phyloP scores from a whole-genome alignment of 495 filamentous ascomycete species.

The Aspergillus saccharolyticus region DNA sequence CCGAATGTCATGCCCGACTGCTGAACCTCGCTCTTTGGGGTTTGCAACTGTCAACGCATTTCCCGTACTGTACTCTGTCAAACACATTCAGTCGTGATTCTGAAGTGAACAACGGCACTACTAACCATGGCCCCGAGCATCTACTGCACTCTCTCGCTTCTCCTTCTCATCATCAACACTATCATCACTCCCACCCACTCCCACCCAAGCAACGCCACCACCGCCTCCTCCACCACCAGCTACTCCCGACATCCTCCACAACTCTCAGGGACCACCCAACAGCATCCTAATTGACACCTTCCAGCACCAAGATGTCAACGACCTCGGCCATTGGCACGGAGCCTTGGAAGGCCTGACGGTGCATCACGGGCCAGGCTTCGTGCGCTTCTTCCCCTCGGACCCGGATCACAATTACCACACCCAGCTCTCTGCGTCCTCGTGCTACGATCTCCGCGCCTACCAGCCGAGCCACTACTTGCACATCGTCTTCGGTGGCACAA shows the following conservation, averaged over 20 bases:
- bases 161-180: background rate
- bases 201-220: constrained; percentile 4
- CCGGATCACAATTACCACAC: constrained; percentile 67
- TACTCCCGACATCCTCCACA: constrained; percentile 2
- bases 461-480: constrained; percentile 54
- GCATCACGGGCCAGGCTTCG: constrained; percentile 42
- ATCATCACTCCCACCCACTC: background rate
- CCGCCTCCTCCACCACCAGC: constrained; percentile 10
- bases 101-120: background rate
- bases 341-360: constrained; percentile 55
- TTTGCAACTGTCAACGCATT: too few relatives aligned
- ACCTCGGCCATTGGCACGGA: constrained; percentile 68
- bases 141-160: background rate
- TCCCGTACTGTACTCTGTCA: background rate
- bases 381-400: constrained; percentile 60
- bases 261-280: constrained; percentile 19
- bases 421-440: constrained; percentile 51
- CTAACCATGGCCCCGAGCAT: background rate
- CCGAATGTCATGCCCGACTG: too few relatives aligned
- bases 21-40: too few relatives aligned
- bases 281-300: constrained; percentile 66
- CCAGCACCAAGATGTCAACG: constrained; percentile 48
- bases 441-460: constrained; percentile 56
- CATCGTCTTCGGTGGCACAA: constrained; percentile 62
- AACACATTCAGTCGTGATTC: background rate